Percentiles rank a stretch among this genome's conserved stretches.
These are phyloP conservation scores for Escallonia herrerae DNA, from an alignment of 129 eudicot genomes.

Conservation along the genomic window DNA sequence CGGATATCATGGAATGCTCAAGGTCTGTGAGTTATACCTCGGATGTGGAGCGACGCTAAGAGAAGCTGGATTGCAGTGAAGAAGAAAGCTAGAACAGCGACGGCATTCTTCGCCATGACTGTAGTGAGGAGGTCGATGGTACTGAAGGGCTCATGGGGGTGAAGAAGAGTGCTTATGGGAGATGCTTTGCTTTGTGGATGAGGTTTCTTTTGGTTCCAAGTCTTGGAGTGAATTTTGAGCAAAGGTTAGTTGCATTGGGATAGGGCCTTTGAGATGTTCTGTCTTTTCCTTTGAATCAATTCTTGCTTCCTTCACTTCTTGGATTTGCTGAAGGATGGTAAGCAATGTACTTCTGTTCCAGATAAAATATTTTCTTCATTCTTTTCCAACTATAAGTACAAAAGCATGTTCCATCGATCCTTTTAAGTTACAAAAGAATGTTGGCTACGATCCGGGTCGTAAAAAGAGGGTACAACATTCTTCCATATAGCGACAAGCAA, in stretches of 20 bases:
- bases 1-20: constrained; percentile 10
- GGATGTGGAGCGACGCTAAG: constrained; percentile 22
- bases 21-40: constrained; percentile 23
- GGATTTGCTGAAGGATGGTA: too few species aligned
- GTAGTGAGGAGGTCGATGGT: neutral
- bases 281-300: neutral
- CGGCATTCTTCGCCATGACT: constrained; percentile 17
- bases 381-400: too few species aligned
- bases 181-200: constrained; percentile 61
- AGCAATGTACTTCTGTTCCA: too few species aligned
- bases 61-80: constrained; percentile 15
- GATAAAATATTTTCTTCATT: too few species aligned
- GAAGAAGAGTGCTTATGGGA: constrained; percentile 29
- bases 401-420: too few species aligned
- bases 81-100: neutral
- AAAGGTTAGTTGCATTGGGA: constrained; percentile 20
- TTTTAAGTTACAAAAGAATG: too few species aligned
- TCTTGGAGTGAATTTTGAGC: constrained; percentile 41
- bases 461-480: too few species aligned
- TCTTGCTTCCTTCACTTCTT: neutral
- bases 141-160: constrained; percentile 11
- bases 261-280: neutral
- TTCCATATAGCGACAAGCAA: too few species aligned
- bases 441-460: too few species aligned
- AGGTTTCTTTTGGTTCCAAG: constrained; percentile 16